Percentiles rank a stretch among this genome's conserved stretches.
These are phyloP conservation scores for Patellifolia procumbens DNA, from an alignment of 179 eudicot species.

Conservation along the genomic window DNA sequence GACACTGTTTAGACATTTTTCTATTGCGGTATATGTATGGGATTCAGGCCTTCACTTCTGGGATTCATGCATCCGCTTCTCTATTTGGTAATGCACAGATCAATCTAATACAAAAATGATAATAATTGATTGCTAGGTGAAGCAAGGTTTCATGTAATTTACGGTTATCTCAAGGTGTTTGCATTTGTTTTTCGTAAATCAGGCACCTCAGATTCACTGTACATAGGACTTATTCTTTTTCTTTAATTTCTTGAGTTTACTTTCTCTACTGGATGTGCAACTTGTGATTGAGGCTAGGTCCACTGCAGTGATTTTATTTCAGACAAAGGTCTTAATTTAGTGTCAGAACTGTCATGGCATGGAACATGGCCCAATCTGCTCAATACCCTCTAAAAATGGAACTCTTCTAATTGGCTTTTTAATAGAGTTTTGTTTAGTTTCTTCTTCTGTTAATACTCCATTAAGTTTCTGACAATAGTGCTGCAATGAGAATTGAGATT, in stretches of 20 bases:
- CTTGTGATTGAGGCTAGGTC: not conserved
- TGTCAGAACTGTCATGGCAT: constrained; percentile 1
- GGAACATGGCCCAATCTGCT: not conserved
- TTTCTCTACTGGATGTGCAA: constrained; percentile 7
- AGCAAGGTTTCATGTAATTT: not conserved
- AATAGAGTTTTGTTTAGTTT: not conserved
- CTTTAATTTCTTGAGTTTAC: not conserved
- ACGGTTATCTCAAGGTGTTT: not conserved
- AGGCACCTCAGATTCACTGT: not conserved
- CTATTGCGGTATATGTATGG: not conserved
- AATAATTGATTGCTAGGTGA: constrained; percentile 8
- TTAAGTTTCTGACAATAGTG: not conserved
- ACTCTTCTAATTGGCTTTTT: not conserved
- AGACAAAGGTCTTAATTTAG: not conserved
- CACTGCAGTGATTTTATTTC: constrained; percentile 4
- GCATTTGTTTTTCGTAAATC: not conserved
- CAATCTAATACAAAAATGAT: constrained; percentile 1
- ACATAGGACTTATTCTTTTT: not conserved
- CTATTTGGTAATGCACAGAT: constrained; percentile 19
- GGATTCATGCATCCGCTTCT: no score
- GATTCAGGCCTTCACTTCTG: no score
- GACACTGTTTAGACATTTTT: constrained; percentile 7
- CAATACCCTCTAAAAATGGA: not conserved
- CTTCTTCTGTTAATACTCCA: not conserved
- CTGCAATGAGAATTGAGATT: not conserved